Evolutionary conservation across 2,329 filamentous ascomycete species (phyloP).

Genomic region (Trichoderma atroviride): DNA sequence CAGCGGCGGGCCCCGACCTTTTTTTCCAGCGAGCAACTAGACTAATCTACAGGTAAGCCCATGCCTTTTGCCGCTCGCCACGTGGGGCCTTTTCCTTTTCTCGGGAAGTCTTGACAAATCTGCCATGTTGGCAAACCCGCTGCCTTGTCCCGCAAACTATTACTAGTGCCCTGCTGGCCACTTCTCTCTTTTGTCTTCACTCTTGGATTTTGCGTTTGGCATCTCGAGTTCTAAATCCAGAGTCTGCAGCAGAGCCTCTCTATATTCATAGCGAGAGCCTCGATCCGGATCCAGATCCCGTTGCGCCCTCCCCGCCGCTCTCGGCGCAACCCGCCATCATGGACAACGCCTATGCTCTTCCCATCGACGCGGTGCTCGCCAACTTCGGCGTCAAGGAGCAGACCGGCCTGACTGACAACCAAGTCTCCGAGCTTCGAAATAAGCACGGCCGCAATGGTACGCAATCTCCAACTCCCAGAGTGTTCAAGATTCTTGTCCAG

Average conservation of each 20-base stretch:
- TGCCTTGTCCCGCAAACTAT: conserved; percentile 27
- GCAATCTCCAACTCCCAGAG: conserved; percentile 33
- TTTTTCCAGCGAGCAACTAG: not conserved
- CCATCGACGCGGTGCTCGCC: conserved; percentile 61
- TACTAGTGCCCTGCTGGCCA: conserved; percentile 10
- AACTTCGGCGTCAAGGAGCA: conserved; percentile 59
- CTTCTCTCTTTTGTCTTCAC: not conserved
- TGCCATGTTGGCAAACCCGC: conserved; percentile 36
- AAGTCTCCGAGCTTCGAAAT: conserved; percentile 56
- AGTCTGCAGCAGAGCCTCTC: conserved; percentile 15
- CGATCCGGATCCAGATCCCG: conserved; percentile 4
- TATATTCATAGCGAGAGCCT: not conserved
- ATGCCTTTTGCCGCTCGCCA: conserved; percentile 36
- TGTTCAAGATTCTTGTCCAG: not conserved
- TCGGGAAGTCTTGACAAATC: conserved; percentile 33
- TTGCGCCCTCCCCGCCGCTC: conserved; percentile 21
- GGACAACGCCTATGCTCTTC: conserved; percentile 64
- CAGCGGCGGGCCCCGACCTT: conserved; percentile 8
- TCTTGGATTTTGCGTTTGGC: not conserved
- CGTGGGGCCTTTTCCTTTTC: conserved; percentile 37
- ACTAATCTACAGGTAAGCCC: conserved; percentile 12
- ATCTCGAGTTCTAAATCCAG: not conserved
- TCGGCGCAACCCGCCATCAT: conserved; percentile 44
- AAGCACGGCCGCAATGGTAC: conserved; percentile 70
- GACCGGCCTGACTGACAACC: conserved; percentile 60